Evolutionary conservation across 768 basidiomycete genomes (phyloP).

Genomic region (Fomitopsis serialis): DNA sequence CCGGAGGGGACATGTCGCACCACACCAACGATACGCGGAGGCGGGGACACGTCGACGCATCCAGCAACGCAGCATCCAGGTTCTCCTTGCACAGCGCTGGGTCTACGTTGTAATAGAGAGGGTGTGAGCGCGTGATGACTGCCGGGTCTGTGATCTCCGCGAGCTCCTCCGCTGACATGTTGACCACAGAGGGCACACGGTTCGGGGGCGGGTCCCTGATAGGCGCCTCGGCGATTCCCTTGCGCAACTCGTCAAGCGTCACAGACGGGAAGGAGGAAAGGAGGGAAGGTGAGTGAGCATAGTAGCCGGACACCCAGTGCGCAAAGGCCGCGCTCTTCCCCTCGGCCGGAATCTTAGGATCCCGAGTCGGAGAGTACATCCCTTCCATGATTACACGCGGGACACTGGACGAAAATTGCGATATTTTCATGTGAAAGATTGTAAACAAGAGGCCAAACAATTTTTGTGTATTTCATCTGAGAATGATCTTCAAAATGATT

Average conservation of each 20-base stretch:
- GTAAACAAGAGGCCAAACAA: too few species aligned
- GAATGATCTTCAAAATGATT: too few species aligned
- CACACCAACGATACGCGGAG: background rate
- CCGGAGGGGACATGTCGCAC: slow-evolving; percentile 4
- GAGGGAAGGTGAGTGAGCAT: background rate
- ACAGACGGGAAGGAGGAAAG: background rate
- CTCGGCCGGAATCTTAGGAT: background rate
- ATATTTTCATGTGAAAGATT: too few species aligned
- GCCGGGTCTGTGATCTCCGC: background rate
- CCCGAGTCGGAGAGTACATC: background rate
- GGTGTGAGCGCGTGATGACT: background rate
- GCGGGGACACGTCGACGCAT: background rate
- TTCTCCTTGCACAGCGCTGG: background rate
- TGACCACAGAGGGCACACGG: background rate
- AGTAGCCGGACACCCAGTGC: slow-evolving; percentile 3
- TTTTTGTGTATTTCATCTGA: too few species aligned
- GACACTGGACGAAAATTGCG: too few species aligned
- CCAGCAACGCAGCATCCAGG: background rate
- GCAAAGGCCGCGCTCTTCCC: slow-evolving; percentile 3
- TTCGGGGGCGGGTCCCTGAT: background rate
- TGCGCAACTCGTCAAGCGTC: background rate
- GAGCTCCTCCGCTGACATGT: background rate
- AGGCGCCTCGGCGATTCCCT: background rate
- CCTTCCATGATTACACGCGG: background rate
- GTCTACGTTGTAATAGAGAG: background rate